Base-by-base conservation (phyloP, 139 green algal genomes). In the Pseudopediastrum boryanum region DNA sequence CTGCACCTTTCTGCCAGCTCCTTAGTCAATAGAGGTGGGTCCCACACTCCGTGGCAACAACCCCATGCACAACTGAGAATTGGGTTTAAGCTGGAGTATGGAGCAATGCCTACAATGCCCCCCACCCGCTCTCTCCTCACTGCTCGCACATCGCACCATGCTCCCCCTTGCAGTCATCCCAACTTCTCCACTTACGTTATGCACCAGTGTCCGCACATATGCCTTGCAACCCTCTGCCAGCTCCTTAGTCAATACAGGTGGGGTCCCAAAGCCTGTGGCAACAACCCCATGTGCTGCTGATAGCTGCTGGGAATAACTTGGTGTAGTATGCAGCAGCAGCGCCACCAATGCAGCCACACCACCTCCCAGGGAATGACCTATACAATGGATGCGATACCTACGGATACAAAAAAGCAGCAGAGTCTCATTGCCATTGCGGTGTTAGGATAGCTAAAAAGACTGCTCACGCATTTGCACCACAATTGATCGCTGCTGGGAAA, bases 381-480 rank as follows among this genome's bases (percentile, higher is more conserved):
- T 25, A n/a, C 64, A 72, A 41, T 72, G 64, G 25, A 72, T n/a
- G 4, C 64, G 64, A 41, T 72, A 72, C 64, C 64, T 72, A n/a
- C 25, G 38, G 23, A 50, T n/a, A n/a, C n/a, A n/a, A n/a, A n/a
- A n/a, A n/a, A n/a, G n/a, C n/a, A n/a, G n/a, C n/a, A n/a, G n/a
- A n/a, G n/a, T n/a, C n/a, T n/a, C n/a, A n/a, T n/a, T n/a, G n/a
- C n/a, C n/a, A n/a, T n/a, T n/a, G n/a, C n/a, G n/a, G n/a, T n/a
- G n/a, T n/a, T n/a, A n/a, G n/a, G n/a, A n/a, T n/a, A n/a, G n/a
- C n/a, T n/a, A n/a, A n/a, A n/a, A n/a, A n/a, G n/a, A n/a, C n/a
- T n/a, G n/a, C n/a, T n/a, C n/a, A n/a, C n/a, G n/a, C n/a, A n/a
- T n/a, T n/a, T n/a, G n/a, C n/a, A n/a, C n/a, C n/a, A n/a, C n/a